Conservation (phyloP, 179 eudicot species). For the Beta lomatogona region DNA sequence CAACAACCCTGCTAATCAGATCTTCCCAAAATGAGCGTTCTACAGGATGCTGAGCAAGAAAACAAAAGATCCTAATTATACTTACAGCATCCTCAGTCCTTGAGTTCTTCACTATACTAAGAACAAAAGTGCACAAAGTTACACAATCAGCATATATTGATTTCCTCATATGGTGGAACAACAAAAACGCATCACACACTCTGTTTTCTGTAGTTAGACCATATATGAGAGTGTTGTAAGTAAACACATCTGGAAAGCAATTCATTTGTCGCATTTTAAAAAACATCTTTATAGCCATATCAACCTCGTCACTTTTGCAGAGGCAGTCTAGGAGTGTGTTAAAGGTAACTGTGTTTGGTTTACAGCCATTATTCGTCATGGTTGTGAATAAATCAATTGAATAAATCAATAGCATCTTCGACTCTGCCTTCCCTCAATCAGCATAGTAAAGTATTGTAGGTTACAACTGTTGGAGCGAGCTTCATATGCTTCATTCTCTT, state of each 20-base stretch:
- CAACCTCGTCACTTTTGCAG: conserved; percentile 75
- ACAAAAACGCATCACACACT: conserved; percentile 68
- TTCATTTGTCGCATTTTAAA: conserved; percentile 59
- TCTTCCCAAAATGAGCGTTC: conserved; percentile 62
- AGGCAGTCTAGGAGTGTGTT: conserved; percentile 88
- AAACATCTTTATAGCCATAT: conserved; percentile 63
- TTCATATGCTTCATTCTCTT: conserved; percentile 60
- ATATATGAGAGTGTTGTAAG: conserved; percentile 75
- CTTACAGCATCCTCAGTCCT: conserved; percentile 66
- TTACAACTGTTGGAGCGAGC: conserved; percentile 82
- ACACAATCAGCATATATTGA: conserved; percentile 60
- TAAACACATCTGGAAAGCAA: conserved; percentile 78
- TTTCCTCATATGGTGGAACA: conserved; percentile 91
- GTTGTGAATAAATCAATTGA: conserved; percentile 58
- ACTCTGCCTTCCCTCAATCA: conserved; percentile 85
- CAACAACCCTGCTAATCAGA: conserved; percentile 57
- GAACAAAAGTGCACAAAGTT: conserved; percentile 74
- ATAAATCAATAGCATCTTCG: conserved; percentile 61
- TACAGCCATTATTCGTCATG: conserved; percentile 56
- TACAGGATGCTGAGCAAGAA: conserved; percentile 24
- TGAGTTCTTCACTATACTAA: conserved; percentile 64
- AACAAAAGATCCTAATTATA: conserved; percentile 45
- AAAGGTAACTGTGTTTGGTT: conserved; percentile 76
- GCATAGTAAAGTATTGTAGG: conserved; percentile 82
- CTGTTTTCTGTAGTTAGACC: conserved; percentile 63